Evolutionary conservation across 2,329 filamentous ascomycete genomes (phyloP), one percentile per base, ranked within the genome.

Genomic region (Sphaerulina musiva): DNA sequence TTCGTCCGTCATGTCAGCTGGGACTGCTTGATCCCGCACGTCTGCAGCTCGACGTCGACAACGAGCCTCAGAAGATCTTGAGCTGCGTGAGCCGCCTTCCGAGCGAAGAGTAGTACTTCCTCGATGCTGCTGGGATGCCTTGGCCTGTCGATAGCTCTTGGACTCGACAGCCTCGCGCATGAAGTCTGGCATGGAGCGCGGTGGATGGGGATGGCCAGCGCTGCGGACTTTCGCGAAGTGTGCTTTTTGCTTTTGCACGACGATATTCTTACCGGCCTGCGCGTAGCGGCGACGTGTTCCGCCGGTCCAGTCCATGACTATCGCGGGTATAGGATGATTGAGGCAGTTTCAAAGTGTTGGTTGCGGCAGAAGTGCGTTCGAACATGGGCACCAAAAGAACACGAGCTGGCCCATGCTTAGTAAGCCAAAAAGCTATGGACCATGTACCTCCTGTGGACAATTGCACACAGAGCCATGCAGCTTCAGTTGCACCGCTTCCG

Each of bases 271-370:
- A 29, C 61, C 62, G 43, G 68, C 68, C 14, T 53, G 48, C 14
- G 62, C 62, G 48, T 60, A 68, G 2, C 65, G 58, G n/a, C 60
- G 59, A 32, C 64, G 60, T 6, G 68, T 70, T 4, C 76, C 76
- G 29, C 76, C 76, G 0, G 73, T 77, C 76, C 76, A 78, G 52
- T 77, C 76, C 76, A 78, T 78, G 39, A 23, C 23, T 43, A 4
- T 7, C 29, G 9, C 17, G 7, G 32, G 6, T 26, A 31, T 31
- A 26, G 29, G 23, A 23, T 14, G 6, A 17, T 29, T 43, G 48
- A 43, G 14, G 32, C 23, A 26, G 41, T 36, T 17, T 17, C 14
- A 17, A 17, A 17, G 14, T 34, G 14, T 34, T 20, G 34, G 9
- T n/a, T 4, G 26, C 26, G 26, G 26, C 26, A 26, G 26, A 26